Conservation (phyloP, 768 basidiomycete species). For the Gyrodon lividus region DNA sequence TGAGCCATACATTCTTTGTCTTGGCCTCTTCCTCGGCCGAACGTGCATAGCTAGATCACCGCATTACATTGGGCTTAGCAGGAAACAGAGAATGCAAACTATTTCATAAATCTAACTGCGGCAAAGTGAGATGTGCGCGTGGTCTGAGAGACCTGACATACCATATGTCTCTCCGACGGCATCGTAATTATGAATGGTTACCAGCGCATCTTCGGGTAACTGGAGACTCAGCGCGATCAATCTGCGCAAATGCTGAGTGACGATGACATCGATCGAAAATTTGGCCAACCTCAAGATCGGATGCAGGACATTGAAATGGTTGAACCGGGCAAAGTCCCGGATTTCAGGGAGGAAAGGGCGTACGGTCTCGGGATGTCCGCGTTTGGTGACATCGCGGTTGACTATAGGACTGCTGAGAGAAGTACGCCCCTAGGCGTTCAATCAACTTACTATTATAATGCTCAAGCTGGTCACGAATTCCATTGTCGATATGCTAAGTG, state of each 20-base stretch:
- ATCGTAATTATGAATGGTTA: constrained; percentile 47
- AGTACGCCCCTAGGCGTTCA: not conserved
- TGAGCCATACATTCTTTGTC: constrained; percentile 56
- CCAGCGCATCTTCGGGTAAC: constrained; percentile 51
- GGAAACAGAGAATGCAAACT: constrained; percentile 37
- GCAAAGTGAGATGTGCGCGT: not conserved
- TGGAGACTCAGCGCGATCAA: constrained; percentile 52
- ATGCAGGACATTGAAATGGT: constrained; percentile 51
- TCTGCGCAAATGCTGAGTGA: constrained; percentile 24
- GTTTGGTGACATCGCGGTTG: constrained; percentile 46
- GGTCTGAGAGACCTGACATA: constrained; percentile 14
- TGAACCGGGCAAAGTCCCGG: constrained; percentile 46
- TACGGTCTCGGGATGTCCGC: constrained; percentile 47
- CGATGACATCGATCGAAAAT: not conserved
- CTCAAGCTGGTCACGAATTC: constrained; percentile 63
- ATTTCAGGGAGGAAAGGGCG: constrained; percentile 55
- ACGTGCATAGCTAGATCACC: constrained; percentile 44
- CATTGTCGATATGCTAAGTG: constrained; percentile 57
- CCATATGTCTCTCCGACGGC: constrained; percentile 43
- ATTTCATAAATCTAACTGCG: constrained; percentile 65
- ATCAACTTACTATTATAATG: constrained; percentile 54
- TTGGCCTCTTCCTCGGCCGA: constrained; percentile 47
- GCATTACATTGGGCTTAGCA: not conserved
- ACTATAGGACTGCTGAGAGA: constrained; percentile 33
- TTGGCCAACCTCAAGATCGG: constrained; percentile 41